Conservation (phyloP, 257 asterid genomes). For the Solanum medicagineum region DNA sequence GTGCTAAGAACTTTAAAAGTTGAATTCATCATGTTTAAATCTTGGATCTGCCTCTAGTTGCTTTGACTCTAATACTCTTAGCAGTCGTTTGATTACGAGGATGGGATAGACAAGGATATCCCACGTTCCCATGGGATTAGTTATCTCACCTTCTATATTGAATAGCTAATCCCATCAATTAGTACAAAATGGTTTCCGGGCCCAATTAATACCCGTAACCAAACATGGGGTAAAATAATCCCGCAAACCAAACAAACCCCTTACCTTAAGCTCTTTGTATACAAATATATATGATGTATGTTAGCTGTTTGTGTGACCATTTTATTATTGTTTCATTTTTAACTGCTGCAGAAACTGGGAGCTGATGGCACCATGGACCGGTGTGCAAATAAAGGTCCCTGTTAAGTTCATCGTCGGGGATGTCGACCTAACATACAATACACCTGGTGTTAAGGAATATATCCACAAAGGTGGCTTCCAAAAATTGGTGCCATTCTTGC, state of each 20-base stretch:
- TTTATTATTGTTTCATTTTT: not conserved
- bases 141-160: not conserved
- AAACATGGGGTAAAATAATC: not conserved
- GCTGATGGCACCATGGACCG: slow-evolving; percentile 22
- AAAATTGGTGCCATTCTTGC: slow-evolving; percentile 21
- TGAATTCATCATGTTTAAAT: not conserved
- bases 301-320: not conserved
- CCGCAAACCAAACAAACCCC: not conserved
- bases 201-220: not conserved
- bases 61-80: not conserved
- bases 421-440: slow-evolving; percentile 13
- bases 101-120: not conserved
- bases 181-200: not conserved
- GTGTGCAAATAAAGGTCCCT: slow-evolving; percentile 17
- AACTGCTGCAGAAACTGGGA: slow-evolving; percentile 24
- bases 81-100: not conserved
- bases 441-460: slow-evolving; percentile 23
- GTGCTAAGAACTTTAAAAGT: not conserved
- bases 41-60: not conserved
- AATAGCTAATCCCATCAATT: not conserved
- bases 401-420: slow-evolving; percentile 23
- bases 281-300: not conserved
- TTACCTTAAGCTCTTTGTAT: not conserved
- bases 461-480: slow-evolving; percentile 23
- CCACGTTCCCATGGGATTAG: not conserved